Evolutionary conservation across 2,329 filamentous ascomycete genomes (phyloP), one percentile per base, ranked within the genome.

Genomic region (Cercospora sp.): DNA sequence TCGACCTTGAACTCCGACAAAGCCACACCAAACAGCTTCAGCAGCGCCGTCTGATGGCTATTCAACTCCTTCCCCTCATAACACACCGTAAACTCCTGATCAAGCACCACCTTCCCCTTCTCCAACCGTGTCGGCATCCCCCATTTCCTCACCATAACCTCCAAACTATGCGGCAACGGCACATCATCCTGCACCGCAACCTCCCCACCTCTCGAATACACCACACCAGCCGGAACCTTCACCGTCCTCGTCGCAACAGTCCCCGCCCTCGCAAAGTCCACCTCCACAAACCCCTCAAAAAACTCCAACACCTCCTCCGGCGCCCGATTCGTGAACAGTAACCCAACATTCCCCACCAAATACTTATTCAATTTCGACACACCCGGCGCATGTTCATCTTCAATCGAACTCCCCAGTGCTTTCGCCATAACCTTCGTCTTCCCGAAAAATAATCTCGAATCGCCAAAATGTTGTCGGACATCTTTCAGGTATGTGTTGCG

Each of bases 371-470:
- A 88, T 71, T 83, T 82, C 78, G 92, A 85, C 76, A 95, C 88
- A 78, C 92, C 92, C 55, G 91, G 88, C 74, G 92, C 91, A 81
- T 91, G 87, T 82, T 94, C 92, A 76, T 92, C 91, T 45, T 77
- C 75, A 73, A 89, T 86, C 64, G 85, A 89, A 72, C 87, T 87
- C 78, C 95, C 95, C 28, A 99, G 90, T 66, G 95, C 94, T 82
- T 95, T 94, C 75, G 92, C 90, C 93, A 98, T 98, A 80, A 99
- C 94, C 84, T 98, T 98, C 68, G 94, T 98, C 85, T 98, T 99
- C 83, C 94, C 95, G 82, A 97, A 98, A 88, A 98, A 98, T 79
- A 99, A 85, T 75, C 94, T 88, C 84, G 91, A 91, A 83, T 97
- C 93, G 62, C 86, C 85, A 60, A 97, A 89, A 76, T 97, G 91